Evolutionary conservation across 2,329 filamentous ascomycete species (phyloP).

Genomic region (Dothistroma septosporum): DNA sequence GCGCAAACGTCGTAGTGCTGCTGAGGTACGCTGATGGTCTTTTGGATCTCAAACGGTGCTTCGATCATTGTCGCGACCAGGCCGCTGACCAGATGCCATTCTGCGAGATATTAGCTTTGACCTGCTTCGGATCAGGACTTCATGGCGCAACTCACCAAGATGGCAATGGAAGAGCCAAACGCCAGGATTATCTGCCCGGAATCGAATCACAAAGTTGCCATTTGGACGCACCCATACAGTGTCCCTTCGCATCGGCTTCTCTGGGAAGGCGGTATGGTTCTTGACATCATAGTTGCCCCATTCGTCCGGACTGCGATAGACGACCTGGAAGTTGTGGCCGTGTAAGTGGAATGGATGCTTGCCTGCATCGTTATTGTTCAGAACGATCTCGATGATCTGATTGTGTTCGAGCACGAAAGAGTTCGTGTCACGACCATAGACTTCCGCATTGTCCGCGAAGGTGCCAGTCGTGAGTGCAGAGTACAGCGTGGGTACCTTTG

Average conservation of each 20-base stretch:
- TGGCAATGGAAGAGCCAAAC: conserved; percentile 49
- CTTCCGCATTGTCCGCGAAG: conserved; percentile 41
- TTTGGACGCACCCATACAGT: conserved; percentile 53
- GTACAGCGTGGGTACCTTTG: conserved; percentile 77
- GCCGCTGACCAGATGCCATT: conserved; percentile 52
- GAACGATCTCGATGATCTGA: conserved; percentile 65
- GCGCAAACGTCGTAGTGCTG: conserved; percentile 60
- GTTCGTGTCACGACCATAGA: conserved; percentile 52
- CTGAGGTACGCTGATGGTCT: conserved; percentile 56
- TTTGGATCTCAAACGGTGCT: conserved; percentile 56
- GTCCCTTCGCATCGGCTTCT: conserved; percentile 49
- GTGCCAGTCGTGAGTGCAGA: conserved; percentile 62
- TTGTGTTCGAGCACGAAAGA: conserved; percentile 63
- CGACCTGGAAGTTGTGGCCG: conserved; percentile 67
- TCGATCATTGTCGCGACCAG: conserved; percentile 52
- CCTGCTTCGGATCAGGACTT: background rate
- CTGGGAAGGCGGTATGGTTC: conserved; percentile 37
- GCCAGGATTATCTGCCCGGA: conserved; percentile 40
- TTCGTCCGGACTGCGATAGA: conserved; percentile 37
- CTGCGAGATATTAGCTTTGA: conserved; percentile 13
- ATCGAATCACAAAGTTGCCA: conserved; percentile 54
- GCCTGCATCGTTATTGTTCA: conserved; percentile 72
- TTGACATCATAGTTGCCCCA: conserved; percentile 32
- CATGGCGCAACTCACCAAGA: conserved; percentile 10
- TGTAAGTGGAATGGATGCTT: conserved; percentile 74